Conservation (phyloP, 805 yeast species). For the Myxozyma neotropica region DNA sequence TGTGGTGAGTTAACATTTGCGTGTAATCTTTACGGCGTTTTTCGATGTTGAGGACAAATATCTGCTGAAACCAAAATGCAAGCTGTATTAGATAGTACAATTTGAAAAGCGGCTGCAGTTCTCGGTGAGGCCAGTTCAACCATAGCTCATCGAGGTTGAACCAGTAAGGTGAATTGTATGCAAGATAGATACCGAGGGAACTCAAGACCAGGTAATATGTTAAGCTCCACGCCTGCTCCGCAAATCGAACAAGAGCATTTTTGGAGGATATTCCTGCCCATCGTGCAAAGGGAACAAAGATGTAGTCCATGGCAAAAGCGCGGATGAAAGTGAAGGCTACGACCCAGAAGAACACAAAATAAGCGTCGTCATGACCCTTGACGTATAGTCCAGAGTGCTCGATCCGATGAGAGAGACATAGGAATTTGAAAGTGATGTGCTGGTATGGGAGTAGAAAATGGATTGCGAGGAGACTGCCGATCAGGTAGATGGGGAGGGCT, state of each 20-base stretch:
- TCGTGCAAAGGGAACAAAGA: slow-evolving; percentile 60
- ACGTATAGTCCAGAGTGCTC: slow-evolving; percentile 27
- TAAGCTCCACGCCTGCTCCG: slow-evolving; percentile 84
- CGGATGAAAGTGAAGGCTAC: slow-evolving; percentile 61
- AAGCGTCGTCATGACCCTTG: slow-evolving; percentile 33
- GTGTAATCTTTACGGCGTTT: slow-evolving; percentile 75
- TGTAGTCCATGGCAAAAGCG: slow-evolving; percentile 58
- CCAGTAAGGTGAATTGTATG: slow-evolving; percentile 61
- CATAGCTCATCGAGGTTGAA: slow-evolving; percentile 60
- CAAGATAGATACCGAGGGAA: slow-evolving; percentile 58
- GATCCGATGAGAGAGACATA: slow-evolving; percentile 46
- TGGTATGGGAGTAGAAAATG: slow-evolving; percentile 35
- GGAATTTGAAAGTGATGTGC: slow-evolving; percentile 40
- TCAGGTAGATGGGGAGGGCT: slow-evolving; percentile 22
- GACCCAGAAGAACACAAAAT: slow-evolving; percentile 55
- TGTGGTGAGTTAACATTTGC: slow-evolving; percentile 89
- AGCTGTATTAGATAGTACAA: slow-evolving; percentile 69
- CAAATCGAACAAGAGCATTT: slow-evolving; percentile 66
- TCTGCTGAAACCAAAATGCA: slow-evolving; percentile 81
- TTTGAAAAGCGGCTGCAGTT: slow-evolving; percentile 57
- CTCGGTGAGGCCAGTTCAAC: slow-evolving; percentile 73
- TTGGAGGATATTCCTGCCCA: slow-evolving; percentile 48
- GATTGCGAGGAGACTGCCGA: slow-evolving; percentile 12
- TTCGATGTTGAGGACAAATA: slow-evolving; percentile 75
- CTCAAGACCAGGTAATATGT: slow-evolving; percentile 62